Evolutionary conservation across 495 filamentous ascomycete species (phyloP).

Genomic region (Aspergillus sparsus): DNA sequence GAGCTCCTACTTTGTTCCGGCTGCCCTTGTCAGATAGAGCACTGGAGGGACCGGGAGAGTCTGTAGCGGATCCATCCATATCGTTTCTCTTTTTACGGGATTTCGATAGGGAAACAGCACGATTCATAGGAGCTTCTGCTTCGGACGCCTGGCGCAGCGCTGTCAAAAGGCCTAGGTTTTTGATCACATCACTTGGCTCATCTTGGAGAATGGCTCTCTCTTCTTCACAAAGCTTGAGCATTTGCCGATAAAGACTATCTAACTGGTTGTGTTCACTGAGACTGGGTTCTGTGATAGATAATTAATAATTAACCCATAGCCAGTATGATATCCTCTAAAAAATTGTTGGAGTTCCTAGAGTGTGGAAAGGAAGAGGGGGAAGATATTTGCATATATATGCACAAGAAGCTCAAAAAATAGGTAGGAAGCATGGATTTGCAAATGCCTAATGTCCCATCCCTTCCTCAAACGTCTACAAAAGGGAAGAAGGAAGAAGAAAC

Average conservation of each 20-base stretch:
- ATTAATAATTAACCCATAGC: constrained; percentile 14
- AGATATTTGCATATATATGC: not conserved
- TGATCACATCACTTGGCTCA: constrained; percentile 59
- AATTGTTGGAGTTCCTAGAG: not conserved
- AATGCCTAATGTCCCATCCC: not conserved
- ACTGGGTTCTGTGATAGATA: constrained; percentile 34
- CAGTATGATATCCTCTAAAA: not conserved
- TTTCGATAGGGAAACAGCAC: constrained; percentile 47
- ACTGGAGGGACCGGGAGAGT: constrained; percentile 68
- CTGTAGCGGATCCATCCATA: constrained; percentile 65
- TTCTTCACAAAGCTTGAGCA: constrained; percentile 63
- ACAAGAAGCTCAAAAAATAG: not conserved
- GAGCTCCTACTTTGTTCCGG: constrained; percentile 47
- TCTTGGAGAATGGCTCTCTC: constrained; percentile 59
- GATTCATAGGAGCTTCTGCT: constrained; percentile 53
- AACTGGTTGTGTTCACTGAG: constrained; percentile 51
- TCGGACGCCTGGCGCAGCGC: constrained; percentile 62
- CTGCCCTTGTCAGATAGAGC: constrained; percentile 45
- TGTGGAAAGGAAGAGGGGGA: not conserved
- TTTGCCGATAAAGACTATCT: constrained; percentile 61
- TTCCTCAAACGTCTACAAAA: not conserved
- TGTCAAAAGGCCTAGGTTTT: constrained; percentile 59
- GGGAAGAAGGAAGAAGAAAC: constrained; percentile 9
- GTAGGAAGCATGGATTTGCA: not conserved
- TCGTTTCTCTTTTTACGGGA: constrained; percentile 69